Evolutionary conservation across 1,139 yeast species (phyloP), one percentile per base, ranked within the genome.

Genomic region (Groenewaldozyma auringiensis): DNA sequence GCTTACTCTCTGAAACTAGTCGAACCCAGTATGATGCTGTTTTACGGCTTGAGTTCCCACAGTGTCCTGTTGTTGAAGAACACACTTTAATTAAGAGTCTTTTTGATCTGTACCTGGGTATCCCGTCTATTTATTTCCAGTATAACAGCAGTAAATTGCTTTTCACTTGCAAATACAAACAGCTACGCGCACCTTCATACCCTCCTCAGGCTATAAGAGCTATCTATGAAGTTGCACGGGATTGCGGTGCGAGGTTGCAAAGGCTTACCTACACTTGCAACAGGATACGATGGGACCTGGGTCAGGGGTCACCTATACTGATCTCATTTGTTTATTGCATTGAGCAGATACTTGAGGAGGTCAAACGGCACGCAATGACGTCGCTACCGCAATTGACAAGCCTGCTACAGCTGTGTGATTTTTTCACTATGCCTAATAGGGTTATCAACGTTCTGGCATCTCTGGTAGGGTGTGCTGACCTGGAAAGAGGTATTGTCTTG

Each of bases 391-490:
- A 29, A 39, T 47, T 18, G 47, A 38, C 27, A 4, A 35, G 40
- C 11, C 25, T 53, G 11, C 18, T 59, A 31, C 51, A 50, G 25
- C 51, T 58, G 38, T 44, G 50, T 21, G 46, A 47, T 14, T 14
- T 16, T 13, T 35, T 58, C 4, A 53, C 47, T 18, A 44, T 40
- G 21, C 58, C 60, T 1, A 50, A 50, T 35, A 44, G 46, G 4
- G 46, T 58, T 17, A 50, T 58, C 2, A 47, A 50, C 9, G 49
- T 52, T 32, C 50, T 62, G 13, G 56, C 65, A 4, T 47, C 55
- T 21, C 49, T 63, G 4, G 49, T 63, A 14, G 67, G 67, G 1
- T 63, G 67, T 43, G 57, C 54, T 3, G 60, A 63, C 41, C 41
- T 60, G 16, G 22, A 50, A 1, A 32, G 36, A n/a, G 46, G 55